Base-by-base conservation (phyloP, 495 filamentous ascomycete species). In the Stereocaulon alpinum region DNA sequence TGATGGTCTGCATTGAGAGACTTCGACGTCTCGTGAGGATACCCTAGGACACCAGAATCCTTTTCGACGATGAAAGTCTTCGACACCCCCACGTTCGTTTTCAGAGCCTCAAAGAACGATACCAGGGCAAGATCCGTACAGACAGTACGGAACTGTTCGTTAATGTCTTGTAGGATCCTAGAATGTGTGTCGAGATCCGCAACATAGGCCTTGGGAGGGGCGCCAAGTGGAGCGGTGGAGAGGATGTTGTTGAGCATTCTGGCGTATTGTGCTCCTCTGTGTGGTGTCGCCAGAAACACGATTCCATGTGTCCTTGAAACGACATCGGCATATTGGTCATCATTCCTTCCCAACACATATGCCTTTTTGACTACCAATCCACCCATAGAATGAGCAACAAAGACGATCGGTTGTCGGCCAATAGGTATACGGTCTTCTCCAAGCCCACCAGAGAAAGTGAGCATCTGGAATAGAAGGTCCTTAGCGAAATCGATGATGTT, bases 51-150 rank as follows among this genome's bases (percentile, higher is more conserved):
- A 1, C 74, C 69, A 0, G 76, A 77, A 5, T 77, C 70, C 32
- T 70, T 73, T 6, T 76, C 72, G 20, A 79, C 61, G 20, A 79
- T 64, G 58, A 66, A 65, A 29, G 51, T 48, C 10, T 69, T 66
- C 47, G 43, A 64, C 29, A 65, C 42, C 9, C 67, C 67, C 49
- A 76, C 52, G 5, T 58, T 30, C 1, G 74, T 77, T 34, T 64
- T 63, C 6, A 57, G 49, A 11, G 70, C 76, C 56, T 80, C 76
- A 41, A 76, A 79, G 53, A 80, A 79, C 4, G 77, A 78, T 29
- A 67, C 63, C 3, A 80, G 64, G 0, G 63, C 34, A 0, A 78
- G 32, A 4, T 67, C 65, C 2, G 50, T 58, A 7, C 70, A 66
- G 7, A 70, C 34, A 22, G 72, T 65, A 0, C 74, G 62, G 57